Evolutionary conservation across 805 yeast genomes (phyloP), one percentile per base, ranked within the genome.

Genomic region (Wickerhamia fluorescens): DNA sequence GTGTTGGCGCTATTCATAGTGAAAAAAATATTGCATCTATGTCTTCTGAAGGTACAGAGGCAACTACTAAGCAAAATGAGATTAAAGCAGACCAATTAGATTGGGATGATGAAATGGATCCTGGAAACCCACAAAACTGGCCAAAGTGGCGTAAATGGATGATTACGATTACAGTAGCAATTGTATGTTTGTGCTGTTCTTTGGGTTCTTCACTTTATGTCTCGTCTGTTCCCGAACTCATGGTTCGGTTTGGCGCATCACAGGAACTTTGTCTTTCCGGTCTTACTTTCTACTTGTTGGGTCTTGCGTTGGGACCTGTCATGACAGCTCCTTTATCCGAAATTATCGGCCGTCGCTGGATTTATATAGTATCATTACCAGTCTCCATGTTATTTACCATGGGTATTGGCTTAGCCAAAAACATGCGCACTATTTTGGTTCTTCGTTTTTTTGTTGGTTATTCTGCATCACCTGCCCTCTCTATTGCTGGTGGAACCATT

Each of bases 401-500:
- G 78, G 87, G 86, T 35, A 78, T 78, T 30, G 87, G 81, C 4
- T 58, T 78, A 34, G 66, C 84, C 1, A 55, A 64, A 20, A 74
- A 79, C 40, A 76, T 82, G 40, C 62, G 73, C 34, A 61, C 71
- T 7, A 63, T 82, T 16, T 56, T 85, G 27, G 77, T 86, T 4
- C 61, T 83, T 25, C 59, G 95, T 42, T 81, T 82, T 46, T 72
- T 86, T 43, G 63, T 80, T 13, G 94, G 94, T 1, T 65, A 78
- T 16, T 68, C 78, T 27, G 85, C 92, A 2, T 76, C 88, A 2
- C 94, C 92, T 3, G 86, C 88, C 2, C 65, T 86, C 57, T 78
- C 94, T 7, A 74, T 83, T 40, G 89, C 86, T 8, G 86, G 88
- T 30, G 96, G 95, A 38, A 77, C 92, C 4, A 73, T 86, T 37